phyloP scores from a whole-genome alignment of 2,329 filamentous ascomycete species.

The Talaromyces sp. region DNA sequence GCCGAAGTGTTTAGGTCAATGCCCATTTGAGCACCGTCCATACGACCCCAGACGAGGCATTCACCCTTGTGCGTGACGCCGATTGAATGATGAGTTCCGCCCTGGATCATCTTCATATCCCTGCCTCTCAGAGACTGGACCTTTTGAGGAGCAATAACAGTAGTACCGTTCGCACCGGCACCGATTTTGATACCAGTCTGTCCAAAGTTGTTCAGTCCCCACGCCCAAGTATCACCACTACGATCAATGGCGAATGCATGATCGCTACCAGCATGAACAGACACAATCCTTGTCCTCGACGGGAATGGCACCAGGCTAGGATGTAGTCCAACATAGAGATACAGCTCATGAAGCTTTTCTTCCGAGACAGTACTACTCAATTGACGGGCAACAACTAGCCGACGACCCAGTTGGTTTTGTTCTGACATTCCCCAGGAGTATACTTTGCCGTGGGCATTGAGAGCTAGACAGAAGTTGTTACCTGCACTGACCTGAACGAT shows the following conservation, averaged over 20 bases:
- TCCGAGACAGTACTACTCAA: conserved; percentile 41
- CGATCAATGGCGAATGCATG: conserved; percentile 45
- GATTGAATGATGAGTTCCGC: conserved; percentile 64
- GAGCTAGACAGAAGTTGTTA: conserved; percentile 65
- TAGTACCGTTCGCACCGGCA: conserved; percentile 54
- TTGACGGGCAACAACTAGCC: conserved; percentile 53
- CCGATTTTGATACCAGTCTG: conserved; percentile 63
- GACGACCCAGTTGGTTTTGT: conserved; percentile 63
- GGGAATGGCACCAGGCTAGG: conserved; percentile 50
- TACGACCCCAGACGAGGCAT: conserved; percentile 57
- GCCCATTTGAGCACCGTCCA: conserved; percentile 48
- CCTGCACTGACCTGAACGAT: conserved; percentile 61
- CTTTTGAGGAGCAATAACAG: conserved; percentile 58
- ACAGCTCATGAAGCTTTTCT: not conserved
- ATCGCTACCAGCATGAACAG: conserved; percentile 30
- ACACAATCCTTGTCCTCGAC: conserved; percentile 48
- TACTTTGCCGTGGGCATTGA: conserved; percentile 60
- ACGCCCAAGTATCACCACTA: conserved; percentile 52
- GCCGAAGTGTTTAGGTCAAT: not conserved
- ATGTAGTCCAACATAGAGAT: conserved; percentile 15
- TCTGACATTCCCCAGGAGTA: conserved; percentile 69
- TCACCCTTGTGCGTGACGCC: conserved; percentile 55
- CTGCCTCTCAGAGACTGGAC: conserved; percentile 54
- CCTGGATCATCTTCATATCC: conserved; percentile 49
- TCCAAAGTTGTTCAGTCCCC: conserved; percentile 77